Percentiles rank a stretch among this genome's conserved stretches.
Evolutionary conservation across 1,284 basidiomycete species (phyloP).

Genomic region (Sporisorium exsertum): DNA sequence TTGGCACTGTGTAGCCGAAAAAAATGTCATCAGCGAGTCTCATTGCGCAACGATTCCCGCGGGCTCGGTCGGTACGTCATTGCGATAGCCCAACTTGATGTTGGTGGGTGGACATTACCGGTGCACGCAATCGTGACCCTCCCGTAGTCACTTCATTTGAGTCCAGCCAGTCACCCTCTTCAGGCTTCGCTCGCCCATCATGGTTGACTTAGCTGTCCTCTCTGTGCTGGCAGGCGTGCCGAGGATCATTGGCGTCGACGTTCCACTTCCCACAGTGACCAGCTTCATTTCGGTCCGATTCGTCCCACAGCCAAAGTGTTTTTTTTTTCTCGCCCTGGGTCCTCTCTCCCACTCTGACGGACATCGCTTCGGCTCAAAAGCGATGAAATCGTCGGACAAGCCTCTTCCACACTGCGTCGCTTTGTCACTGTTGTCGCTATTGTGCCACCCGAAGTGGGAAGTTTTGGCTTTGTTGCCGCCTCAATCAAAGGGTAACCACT

Average conservation of each 20-base stretch:
- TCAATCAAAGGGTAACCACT: constrained; percentile 1
- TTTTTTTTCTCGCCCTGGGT: constrained; percentile 9
- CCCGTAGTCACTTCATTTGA: not conserved
- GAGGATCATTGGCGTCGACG: not conserved
- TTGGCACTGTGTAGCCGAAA: not conserved
- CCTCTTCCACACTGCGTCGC: not conserved
- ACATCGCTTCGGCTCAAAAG: not conserved
- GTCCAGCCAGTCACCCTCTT: not conserved
- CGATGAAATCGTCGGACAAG: constrained; percentile 7
- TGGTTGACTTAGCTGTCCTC: not conserved
- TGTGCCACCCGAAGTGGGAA: not conserved
- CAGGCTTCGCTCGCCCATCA: not conserved
- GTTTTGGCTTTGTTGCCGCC: not conserved
- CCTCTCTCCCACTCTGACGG: constrained; percentile 16
- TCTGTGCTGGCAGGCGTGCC: not conserved
- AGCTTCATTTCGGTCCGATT: constrained; percentile 20
- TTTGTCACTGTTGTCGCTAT: not conserved
- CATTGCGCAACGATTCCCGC: not conserved
- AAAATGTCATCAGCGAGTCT: not conserved
- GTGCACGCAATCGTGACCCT: not conserved
- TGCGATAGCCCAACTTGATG: not conserved
- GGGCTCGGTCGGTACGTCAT: too few species aligned
- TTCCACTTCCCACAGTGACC: constrained; percentile 4
- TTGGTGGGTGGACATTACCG: constrained; percentile 2
- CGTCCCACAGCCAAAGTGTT: constrained; percentile 18